Conservation (phyloP, 1,139 yeast species). For the Yamadazyma songkhlaensis region DNA sequence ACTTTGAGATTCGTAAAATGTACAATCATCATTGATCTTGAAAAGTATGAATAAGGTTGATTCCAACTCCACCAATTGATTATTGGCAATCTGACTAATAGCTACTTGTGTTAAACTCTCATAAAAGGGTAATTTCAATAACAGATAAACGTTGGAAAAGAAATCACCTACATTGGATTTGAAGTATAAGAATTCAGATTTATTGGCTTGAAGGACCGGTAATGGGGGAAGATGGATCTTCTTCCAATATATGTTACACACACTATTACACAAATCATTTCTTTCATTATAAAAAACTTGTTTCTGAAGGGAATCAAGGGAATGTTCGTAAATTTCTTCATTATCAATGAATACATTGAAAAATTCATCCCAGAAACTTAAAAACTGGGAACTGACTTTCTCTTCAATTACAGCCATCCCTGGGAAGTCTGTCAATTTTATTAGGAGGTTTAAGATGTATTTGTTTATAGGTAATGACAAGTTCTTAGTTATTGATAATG, state of each 20-base stretch:
- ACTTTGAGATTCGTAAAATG: constrained; percentile 34
- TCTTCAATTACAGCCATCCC: constrained; percentile 69
- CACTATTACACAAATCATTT: constrained; percentile 36
- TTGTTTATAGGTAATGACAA: constrained; percentile 38
- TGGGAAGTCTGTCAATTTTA: constrained; percentile 58
- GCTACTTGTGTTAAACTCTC: constrained; percentile 48
- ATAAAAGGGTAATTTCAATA: constrained; percentile 57
- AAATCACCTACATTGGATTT: constrained; percentile 75
- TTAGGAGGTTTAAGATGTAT: constrained; percentile 45
- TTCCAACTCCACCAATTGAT: constrained; percentile 47
- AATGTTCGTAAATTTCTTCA: constrained; percentile 36
- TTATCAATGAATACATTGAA: constrained; percentile 63
- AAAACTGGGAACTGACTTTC: constrained; percentile 59
- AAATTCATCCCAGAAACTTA: constrained; percentile 79
- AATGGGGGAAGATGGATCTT: constrained; percentile 41
- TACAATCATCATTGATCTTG: constrained; percentile 50
- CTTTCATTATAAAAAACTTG: constrained; percentile 26
- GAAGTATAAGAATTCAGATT: constrained; percentile 59
- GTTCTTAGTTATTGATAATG: constrained; percentile 47
- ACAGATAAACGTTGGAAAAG: constrained; percentile 65
- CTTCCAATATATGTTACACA: constrained; percentile 60
- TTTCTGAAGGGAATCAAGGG: constrained; percentile 20
- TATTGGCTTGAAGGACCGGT: constrained; percentile 13
- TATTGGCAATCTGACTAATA: constrained; percentile 17
- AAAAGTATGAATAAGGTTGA: constrained; percentile 64